phyloP scores from a whole-genome alignment of 2,329 filamentous ascomycete species.

The Thelonectria olida region DNA sequence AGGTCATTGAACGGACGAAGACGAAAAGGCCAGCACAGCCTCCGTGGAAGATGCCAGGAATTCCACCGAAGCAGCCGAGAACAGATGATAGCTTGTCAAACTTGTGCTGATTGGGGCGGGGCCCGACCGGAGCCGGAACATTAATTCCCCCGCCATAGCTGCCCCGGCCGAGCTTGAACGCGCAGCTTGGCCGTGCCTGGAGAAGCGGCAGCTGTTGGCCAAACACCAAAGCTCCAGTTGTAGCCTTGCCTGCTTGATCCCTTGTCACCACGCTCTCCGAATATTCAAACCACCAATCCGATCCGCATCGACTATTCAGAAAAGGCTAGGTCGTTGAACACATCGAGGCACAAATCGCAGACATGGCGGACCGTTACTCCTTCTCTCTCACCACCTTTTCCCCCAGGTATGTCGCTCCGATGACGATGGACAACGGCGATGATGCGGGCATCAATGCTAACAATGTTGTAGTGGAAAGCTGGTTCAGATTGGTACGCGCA shows the following conservation, averaged over 20 bases:
- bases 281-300: conserved; percentile 33
- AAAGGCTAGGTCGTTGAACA: conserved; percentile 16
- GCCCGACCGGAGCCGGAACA: conserved; percentile 39
- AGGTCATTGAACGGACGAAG: conserved; percentile 31
- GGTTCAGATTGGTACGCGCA: conserved; percentile 84
- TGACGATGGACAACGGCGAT: conserved; percentile 35
- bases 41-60: conserved; percentile 35
- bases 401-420: conserved; percentile 78
- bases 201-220: conserved; percentile 42
- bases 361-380: conserved; percentile 98
- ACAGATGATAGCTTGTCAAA: conserved; percentile 24
- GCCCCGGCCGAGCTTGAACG: conserved; percentile 45
- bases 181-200: conserved; percentile 51
- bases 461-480: conserved; percentile 83
- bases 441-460: conserved; percentile 53
- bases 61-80: conserved; percentile 39
- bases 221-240: conserved; percentile 47
- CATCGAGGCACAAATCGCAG: conserved; percentile 39
- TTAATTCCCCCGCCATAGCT: conserved; percentile 39
- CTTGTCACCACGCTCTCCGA: conserved; percentile 26
- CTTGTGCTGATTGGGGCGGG: conserved; percentile 23
- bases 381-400: conserved; percentile 99
- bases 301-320: conserved; percentile 24
- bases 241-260: conserved; percentile 41
- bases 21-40: conserved; percentile 46